phyloP scores from a whole-genome alignment of 1,284 basidiomycete genomes.

The Meira miltonrushii region DNA sequence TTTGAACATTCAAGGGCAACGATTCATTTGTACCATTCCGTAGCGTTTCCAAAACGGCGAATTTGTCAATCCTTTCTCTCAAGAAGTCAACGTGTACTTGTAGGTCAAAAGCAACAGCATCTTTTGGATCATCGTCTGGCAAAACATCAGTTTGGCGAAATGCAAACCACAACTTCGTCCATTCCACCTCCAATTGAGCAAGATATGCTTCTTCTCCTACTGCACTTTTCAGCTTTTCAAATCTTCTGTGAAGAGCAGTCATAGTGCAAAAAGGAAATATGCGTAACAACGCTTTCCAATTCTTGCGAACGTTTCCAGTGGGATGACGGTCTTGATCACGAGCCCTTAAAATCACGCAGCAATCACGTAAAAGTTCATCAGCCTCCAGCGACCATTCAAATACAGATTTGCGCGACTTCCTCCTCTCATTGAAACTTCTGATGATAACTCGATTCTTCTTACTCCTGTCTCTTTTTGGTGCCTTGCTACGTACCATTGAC shows the following conservation, averaged over 20 bases:
- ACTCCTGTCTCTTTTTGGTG: not conserved
- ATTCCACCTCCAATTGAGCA: slow-evolving; percentile 71
- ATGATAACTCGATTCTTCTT: no score
- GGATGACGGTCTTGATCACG: slow-evolving; percentile 61
- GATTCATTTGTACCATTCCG: slow-evolving; percentile 17
- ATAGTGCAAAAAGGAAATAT: slow-evolving; percentile 69
- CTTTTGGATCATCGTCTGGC: slow-evolving; percentile 66
- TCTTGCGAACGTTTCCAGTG: slow-evolving; percentile 51
- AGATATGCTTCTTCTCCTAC: slow-evolving; percentile 70
- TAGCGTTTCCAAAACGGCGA: slow-evolving; percentile 51
- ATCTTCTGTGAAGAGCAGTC: slow-evolving; percentile 67
- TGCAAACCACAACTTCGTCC: slow-evolving; percentile 69
- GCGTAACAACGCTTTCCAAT: slow-evolving; percentile 68
- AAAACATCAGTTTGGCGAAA: slow-evolving; percentile 65
- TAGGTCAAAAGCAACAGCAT: slow-evolving; percentile 66
- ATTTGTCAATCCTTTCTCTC: slow-evolving; percentile 74
- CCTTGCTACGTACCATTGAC: not conserved
- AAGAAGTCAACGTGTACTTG: slow-evolving; percentile 72
- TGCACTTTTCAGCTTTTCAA: slow-evolving; percentile 59
- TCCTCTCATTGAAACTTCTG: not conserved
- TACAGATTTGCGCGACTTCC: not conserved
- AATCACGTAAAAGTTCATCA: slow-evolving; percentile 79
- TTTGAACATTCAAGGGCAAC: slow-evolving; percentile 2
- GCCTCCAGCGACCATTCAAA: slow-evolving; percentile 69
- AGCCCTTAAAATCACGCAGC: slow-evolving; percentile 72